Percentiles rank a stretch among this genome's conserved stretches.
These are phyloP conservation scores for Ocimum tenuiflorum DNA, from an alignment of 257 asterid genomes.

Conservation along the genomic window DNA sequence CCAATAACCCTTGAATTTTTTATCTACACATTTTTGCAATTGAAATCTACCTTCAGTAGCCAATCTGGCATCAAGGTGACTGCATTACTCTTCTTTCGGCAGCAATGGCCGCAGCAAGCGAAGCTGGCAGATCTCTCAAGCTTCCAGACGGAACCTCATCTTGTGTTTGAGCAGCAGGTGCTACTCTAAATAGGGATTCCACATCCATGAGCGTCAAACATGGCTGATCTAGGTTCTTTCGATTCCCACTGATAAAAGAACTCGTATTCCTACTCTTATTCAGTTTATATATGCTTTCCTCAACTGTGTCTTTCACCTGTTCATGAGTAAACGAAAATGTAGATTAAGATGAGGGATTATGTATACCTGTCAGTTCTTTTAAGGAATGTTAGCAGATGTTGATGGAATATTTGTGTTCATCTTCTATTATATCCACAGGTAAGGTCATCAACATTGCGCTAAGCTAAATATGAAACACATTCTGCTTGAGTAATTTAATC, in stretches of 20 bases:
- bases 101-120: constrained; percentile 86
- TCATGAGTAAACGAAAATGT: constrained; percentile 3
- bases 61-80: background rate
- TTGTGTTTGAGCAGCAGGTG: constrained; percentile 29
- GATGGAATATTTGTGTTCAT: background rate
- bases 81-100: constrained; percentile 76
- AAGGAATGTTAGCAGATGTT: background rate
- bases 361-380: background rate
- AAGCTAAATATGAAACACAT: background rate
- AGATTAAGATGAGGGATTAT: background rate
- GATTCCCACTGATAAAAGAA: constrained; percentile 74
- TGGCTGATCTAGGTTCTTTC: constrained; percentile 88
- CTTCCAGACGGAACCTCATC: constrained; percentile 34
- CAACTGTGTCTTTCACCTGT: constrained; percentile 85
- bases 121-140: constrained; percentile 72
- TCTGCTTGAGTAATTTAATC: background rate
- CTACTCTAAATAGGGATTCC: constrained; percentile 70
- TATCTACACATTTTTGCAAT: no score
- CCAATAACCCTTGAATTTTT: no score
- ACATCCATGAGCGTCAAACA: constrained; percentile 71
- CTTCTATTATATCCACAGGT: background rate
- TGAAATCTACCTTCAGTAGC: background rate
- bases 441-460: background rate
- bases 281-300: constrained; percentile 79
- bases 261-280: constrained; percentile 65